Evolutionary conservation across 345 rosid species (phyloP).

Genomic region (Luvunga scandens): DNA sequence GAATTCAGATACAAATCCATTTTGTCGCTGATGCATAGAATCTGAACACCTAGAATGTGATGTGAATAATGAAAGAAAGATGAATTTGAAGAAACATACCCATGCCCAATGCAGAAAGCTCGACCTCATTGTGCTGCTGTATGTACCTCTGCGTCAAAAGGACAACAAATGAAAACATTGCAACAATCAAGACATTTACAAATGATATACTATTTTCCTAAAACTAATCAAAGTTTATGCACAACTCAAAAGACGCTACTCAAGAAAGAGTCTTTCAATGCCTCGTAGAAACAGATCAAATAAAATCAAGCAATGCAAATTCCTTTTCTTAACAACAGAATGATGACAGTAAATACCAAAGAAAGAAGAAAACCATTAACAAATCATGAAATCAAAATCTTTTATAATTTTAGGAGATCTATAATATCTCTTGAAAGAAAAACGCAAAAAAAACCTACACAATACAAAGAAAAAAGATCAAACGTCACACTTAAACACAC

Average conservation of each 20-base stretch:
- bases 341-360: no score
- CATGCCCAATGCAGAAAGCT: constrained; percentile 95
- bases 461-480: no score
- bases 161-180: not conserved
- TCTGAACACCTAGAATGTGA: not conserved
- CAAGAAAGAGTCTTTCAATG: no score
- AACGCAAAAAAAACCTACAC: no score
- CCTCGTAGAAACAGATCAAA: not conserved
- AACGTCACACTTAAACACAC: no score
- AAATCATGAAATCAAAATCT: not conserved
- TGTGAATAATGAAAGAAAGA: not conserved
- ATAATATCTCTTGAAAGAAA: no score
- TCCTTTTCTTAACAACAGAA: not conserved
- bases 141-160: constrained; percentile 70
- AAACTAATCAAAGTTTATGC: no score
- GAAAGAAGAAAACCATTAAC: no score
- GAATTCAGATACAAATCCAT: not conserved
- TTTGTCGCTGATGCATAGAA: not conserved
- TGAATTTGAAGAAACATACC: constrained; percentile 38
- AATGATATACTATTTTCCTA: not conserved
- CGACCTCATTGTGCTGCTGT: constrained; percentile 85
- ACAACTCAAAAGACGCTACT: no score
- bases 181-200: not conserved
- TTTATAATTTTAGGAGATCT: not conserved
- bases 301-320: not conserved